These are phyloP conservation scores for Lepidium didymum DNA, from an alignment of 345 rosid genomes.

Conservation along the genomic window DNA sequence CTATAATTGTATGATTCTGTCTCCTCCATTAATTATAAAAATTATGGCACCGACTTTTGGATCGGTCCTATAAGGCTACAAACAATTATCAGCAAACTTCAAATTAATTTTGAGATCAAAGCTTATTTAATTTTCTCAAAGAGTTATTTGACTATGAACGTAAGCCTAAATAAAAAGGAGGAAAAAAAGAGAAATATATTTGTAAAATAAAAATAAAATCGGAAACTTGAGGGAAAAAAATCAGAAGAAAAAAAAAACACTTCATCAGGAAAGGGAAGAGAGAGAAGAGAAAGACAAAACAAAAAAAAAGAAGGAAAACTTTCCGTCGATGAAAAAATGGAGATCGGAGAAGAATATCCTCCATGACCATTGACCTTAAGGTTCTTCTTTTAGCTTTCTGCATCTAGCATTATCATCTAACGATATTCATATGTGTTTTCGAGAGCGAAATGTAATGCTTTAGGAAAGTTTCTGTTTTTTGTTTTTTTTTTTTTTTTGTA, in stretches of 20 bases:
- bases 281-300: not conserved
- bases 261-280: not conserved
- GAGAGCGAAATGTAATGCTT: not conserved
- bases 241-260: not conserved
- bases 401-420: not conserved
- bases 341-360: slow-evolving; percentile 45
- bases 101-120: not conserved
- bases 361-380: slow-evolving; percentile 30
- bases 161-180: slow-evolving; percentile 11
- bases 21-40: not conserved
- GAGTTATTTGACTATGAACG: not conserved
- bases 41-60: slow-evolving; percentile 13
- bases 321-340: slow-evolving; percentile 33
- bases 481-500: not conserved
- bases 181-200: not conserved
- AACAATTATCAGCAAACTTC: not conserved
- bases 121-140: not conserved
- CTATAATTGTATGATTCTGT: not conserved
- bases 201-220: not conserved
- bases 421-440: not conserved
- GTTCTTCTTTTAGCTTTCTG: slow-evolving; percentile 22
- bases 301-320: slow-evolving; percentile 27
- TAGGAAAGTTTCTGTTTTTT: slow-evolving; percentile 1
- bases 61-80: not conserved
- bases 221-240: not conserved